Evolutionary conservation across 257 asterid genomes (phyloP).

Genomic region (Voacanga thouarsii): DNA sequence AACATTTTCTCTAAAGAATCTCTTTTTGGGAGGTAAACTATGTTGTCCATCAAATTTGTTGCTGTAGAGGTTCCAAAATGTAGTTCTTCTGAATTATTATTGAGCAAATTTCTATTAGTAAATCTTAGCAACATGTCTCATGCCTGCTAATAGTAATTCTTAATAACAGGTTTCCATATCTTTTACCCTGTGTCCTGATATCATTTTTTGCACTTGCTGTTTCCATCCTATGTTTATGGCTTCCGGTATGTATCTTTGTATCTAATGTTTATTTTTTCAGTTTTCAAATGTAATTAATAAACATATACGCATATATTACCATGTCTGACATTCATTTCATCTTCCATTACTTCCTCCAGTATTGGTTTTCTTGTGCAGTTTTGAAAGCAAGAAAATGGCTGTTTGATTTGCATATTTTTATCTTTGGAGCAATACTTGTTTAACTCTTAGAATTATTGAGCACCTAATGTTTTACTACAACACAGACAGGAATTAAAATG

Average conservation of each 20-base stretch:
- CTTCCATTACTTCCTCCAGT: not conserved
- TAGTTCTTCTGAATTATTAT: not conserved
- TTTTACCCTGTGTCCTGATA: constrained; percentile 64
- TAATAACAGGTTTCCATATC: constrained; percentile 66
- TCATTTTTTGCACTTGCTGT: constrained; percentile 52
- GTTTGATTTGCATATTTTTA: too few relatives aligned
- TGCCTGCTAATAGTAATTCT: not conserved
- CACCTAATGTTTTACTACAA: not conserved
- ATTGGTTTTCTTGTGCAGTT: not conserved
- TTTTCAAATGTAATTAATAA: not conserved
- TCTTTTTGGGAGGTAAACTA: constrained; percentile 53
- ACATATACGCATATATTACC: not conserved
- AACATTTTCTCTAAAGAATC: constrained; percentile 53
- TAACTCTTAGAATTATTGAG: too few relatives aligned
- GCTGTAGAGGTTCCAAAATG: not conserved
- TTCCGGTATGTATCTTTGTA: constrained; percentile 58
- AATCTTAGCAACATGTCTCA: too few relatives aligned
- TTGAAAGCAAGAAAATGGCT: not conserved
- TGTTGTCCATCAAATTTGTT: not conserved
- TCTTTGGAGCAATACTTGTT: too few relatives aligned
- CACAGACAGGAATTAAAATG: not conserved
- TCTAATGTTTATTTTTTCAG: not conserved
- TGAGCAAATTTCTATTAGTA: not conserved
- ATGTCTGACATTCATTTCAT: not conserved
- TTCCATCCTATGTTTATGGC: constrained; percentile 51